Conservation (phyloP, 2,329 filamentous ascomycete genomes). For the Phyllosticta citriasiana region DNA sequence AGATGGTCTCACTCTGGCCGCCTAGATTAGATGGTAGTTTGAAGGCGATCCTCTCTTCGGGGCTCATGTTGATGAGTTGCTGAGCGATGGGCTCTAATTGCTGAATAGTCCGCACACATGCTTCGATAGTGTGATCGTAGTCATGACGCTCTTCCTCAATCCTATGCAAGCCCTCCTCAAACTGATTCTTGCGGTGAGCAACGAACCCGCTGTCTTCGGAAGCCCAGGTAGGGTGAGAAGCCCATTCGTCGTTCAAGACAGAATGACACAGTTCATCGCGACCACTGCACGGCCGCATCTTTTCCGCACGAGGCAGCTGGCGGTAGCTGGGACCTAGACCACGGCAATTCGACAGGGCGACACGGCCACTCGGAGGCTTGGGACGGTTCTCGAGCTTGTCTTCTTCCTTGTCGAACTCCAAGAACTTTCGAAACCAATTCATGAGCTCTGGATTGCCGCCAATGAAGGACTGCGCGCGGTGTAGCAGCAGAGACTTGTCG, state of each 20-base stretch:
- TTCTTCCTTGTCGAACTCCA: conserved; percentile 60
- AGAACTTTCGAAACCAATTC: conserved; percentile 75
- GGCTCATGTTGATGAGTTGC: conserved; percentile 69
- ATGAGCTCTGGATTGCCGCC: conserved; percentile 83
- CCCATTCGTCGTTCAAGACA: conserved; percentile 96
- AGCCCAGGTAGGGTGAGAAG: conserved; percentile 96
- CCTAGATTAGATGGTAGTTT: conserved; percentile 74
- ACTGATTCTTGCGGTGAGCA: conserved; percentile 91
- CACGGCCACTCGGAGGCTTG: conserved; percentile 61
- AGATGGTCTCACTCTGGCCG: conserved; percentile 91
- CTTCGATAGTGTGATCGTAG: conserved; percentile 97
- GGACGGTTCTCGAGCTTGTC: conserved; percentile 61
- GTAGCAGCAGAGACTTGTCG: conserved; percentile 69
- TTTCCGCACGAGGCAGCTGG: conserved; percentile 79
- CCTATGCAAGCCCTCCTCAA: conserved; percentile 85
- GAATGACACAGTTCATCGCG: conserved; percentile 89
- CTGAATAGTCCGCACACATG: conserved; percentile 88
- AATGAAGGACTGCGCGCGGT: conserved; percentile 77
- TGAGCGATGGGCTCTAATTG: conserved; percentile 90
- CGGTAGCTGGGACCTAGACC: conserved; percentile 95
- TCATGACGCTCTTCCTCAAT: conserved; percentile 98
- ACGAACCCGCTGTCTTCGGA: conserved; percentile 97
- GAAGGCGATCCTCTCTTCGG: conserved; percentile 62
- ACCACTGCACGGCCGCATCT: conserved; percentile 83
- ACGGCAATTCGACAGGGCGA: conserved; percentile 92